A percentile compares a stretch with the other conserved stretches of the same genome.
These are phyloP conservation scores for Heritiera littoralis DNA, from an alignment of 345 rosid genomes.

Conservation along the genomic window DNA sequence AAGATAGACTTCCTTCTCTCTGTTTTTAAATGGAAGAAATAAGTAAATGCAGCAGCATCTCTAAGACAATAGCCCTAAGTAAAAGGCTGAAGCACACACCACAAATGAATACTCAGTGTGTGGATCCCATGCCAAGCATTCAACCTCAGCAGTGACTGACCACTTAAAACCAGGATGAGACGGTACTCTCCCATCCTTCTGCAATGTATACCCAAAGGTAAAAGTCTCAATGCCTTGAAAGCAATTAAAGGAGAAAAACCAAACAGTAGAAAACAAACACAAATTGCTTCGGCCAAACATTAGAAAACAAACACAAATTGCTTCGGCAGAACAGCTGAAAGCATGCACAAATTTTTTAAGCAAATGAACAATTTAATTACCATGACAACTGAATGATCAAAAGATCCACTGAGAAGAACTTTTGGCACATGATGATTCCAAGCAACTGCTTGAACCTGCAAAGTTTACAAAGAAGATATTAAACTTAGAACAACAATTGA, in stretches of 20 bases:
- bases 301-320: not conserved
- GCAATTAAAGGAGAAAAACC: slow-evolving; percentile 13
- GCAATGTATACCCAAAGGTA: slow-evolving; percentile 33
- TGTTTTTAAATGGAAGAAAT: not conserved
- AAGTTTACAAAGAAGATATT: slow-evolving; percentile 6
- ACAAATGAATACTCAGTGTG: slow-evolving; percentile 76
- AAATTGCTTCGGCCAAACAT: too few relatives aligned
- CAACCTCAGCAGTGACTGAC: slow-evolving; percentile 76
- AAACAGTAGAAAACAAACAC: slow-evolving; percentile 7
- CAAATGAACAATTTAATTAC: slow-evolving; percentile 40
- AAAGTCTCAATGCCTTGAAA: not conserved
- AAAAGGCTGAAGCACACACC: slow-evolving; percentile 45
- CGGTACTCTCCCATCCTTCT: slow-evolving; percentile 82
- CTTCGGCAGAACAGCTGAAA: not conserved
- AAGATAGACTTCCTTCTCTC: not conserved
- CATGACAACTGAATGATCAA: slow-evolving; percentile 86
- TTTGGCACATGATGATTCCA: slow-evolving; percentile 82
- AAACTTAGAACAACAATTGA: not conserved
- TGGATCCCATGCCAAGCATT: slow-evolving; percentile 95
- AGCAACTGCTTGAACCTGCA: slow-evolving; percentile 94
- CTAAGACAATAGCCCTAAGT: not conserved
- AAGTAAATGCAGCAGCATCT: not conserved
- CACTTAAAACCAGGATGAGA: slow-evolving; percentile 76
- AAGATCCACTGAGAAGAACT: slow-evolving; percentile 97
- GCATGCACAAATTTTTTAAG: not conserved